These are phyloP conservation scores for Ceratobasidium sp. DNA, from an alignment of 1,284 basidiomycete genomes.

Conservation along the genomic window DNA sequence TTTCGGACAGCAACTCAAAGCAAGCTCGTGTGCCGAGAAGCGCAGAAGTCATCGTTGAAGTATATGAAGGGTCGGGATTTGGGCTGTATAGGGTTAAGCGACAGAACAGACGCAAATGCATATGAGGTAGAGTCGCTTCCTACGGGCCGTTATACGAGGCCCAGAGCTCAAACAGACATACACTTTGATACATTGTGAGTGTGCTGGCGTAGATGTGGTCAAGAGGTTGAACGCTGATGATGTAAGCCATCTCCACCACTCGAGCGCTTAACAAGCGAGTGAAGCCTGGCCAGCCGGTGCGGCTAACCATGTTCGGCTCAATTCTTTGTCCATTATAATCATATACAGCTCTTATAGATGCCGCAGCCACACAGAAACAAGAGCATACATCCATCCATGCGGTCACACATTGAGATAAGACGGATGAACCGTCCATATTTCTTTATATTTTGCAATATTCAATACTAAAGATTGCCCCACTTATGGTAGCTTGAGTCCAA, in stretches of 20 bases:
- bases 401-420: too few species aligned
- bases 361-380: too few species aligned
- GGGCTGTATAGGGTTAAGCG: conserved; percentile 1
- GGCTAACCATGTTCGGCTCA: too few species aligned
- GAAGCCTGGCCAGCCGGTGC: too few species aligned
- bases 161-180: neutral
- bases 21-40: conserved; percentile 22
- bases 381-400: too few species aligned
- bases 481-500: conserved; percentile 6
- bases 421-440: too few species aligned
- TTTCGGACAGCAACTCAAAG: conserved; percentile 20
- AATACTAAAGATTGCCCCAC: too few species aligned
- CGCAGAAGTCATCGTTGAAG: conserved; percentile 10
- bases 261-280: too few species aligned
- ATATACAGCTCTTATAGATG: too few species aligned
- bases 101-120: neutral
- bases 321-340: too few species aligned
- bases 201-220: neutral
- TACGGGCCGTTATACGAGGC: neutral
- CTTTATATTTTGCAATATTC: too few species aligned
- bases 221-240: neutral
- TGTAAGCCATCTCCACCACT: neutral
- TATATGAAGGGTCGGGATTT: neutral
- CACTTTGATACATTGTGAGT: neutral
- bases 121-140: neutral